Evolutionary conservation across 2,329 filamentous ascomycete species (phyloP), one percentile per base, ranked within the genome.

Genomic region (Aspergillus brunneoviolaceus): DNA sequence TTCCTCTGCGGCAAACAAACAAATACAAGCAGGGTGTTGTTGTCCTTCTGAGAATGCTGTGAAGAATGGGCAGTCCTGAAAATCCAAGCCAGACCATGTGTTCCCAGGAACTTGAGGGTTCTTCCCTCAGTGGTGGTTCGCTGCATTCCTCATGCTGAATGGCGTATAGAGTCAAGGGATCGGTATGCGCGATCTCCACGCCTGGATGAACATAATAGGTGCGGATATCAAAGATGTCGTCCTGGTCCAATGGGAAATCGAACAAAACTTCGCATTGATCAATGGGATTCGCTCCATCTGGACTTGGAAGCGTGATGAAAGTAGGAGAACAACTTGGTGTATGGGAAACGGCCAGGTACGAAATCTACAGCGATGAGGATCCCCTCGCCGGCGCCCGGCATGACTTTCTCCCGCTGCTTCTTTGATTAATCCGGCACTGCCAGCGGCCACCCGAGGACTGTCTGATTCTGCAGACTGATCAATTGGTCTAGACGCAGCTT

Each of bases 41-140:
- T 60, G 42, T 49, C 25, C 14, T 19, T 25, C 19, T 39, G 51
- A 55, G 63, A 67, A 65, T 67, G 65, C 51, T 42, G 14, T 21
- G 14, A 62, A 31, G 65, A 67, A 67, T 67, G 65, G 51, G n/a
- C 49, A 35, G 9, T 35, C 33, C 33, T 12, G 4, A 10, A 16
- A 12, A 16, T 16, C 11, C 11, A 12, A 42, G 39, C 16, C 16
- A 19, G 7, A 55, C 39, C 52, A 48, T 55, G 52, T 31, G n/a
- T 14, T 39, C 52, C 10, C 16, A 39, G 27, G 19, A 39, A n/a
- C 23, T n/a, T 25, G 9, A 29, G 52, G 10, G 31, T 23, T 23
- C 33, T 23, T 55, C 39, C 52, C 14, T 29, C 19, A 19, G 35
- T 48, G 11, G 23, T 45, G 33, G 16, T 33, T 11, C 12, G 4